Percentiles rank a stretch among this genome's conserved stretches.
Evolutionary conservation across 176 grass and related monocot genomes (phyloP).

Genomic region (Canna indica): DNA sequence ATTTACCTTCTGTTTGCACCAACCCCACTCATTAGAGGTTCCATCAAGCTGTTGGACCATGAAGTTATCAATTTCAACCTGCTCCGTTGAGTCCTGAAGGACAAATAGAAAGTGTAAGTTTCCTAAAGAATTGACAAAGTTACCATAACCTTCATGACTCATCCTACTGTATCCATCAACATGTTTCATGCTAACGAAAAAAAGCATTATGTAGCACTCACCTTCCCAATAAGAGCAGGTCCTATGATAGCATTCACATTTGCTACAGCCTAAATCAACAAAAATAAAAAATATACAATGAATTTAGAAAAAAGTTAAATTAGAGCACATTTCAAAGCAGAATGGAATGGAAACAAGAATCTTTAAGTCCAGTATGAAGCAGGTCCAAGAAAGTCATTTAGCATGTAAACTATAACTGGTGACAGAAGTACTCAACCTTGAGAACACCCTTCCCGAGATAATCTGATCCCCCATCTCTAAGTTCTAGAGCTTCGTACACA

Average conservation of each 20-base stretch:
- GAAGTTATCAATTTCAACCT: conserved; percentile 68
- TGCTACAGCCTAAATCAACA: conserved; percentile 47
- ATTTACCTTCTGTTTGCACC: conserved; percentile 86
- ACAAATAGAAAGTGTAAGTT: not conserved
- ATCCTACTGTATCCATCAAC: not conserved
- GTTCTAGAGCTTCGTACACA: conserved; percentile 78
- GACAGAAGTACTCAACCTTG: conserved; percentile 39
- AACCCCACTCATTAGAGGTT: conserved; percentile 84
- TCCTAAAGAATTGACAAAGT: not conserved
- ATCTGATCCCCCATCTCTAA: conserved; percentile 93
- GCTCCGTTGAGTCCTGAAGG: conserved; percentile 55
- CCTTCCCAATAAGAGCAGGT: conserved; percentile 72
- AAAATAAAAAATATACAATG: conserved; percentile 11
- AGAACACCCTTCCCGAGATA: conserved; percentile 92
- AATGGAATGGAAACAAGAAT: too few relatives aligned
- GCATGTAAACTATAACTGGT: not conserved
- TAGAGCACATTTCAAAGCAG: not conserved
- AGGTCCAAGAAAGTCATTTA: not conserved
- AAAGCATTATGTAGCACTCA: conserved; percentile 9
- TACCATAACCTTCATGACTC: not conserved
- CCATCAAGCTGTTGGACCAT: conserved; percentile 96
- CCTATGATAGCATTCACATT: conserved; percentile 81
- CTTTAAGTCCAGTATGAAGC: not conserved
- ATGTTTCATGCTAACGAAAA: not conserved
- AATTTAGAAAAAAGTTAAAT: not conserved